Evolutionary conservation across 2,329 filamentous ascomycete genomes (phyloP), one percentile per base, ranked within the genome.

Genomic region (Colletotrichum liriopes): DNA sequence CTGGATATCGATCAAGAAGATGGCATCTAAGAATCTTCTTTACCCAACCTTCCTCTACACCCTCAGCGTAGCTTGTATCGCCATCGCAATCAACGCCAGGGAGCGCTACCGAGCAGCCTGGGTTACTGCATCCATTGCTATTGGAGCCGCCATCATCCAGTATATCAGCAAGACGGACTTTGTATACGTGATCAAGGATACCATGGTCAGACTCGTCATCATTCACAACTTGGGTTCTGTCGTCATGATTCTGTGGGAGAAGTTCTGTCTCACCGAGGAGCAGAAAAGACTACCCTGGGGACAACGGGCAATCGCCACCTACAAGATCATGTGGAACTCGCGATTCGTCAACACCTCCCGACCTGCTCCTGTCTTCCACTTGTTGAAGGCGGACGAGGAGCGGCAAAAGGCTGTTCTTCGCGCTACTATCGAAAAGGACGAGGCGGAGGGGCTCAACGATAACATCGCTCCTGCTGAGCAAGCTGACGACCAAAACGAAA

Each of bases 271-370:
- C n/a, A 71, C 68, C 7, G 65, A 68, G 16, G 65, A 71, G 35
- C 68, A 71, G 37, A 68, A 58, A 58, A 43, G 5, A n/a, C 58
- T 68, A 18, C 35, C 58, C 0, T 70, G 70, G 70, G 20, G n/a
- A 6, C 16, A 16, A 6, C 65, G 67, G 4, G 32, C 47, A 8
- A 20, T 59, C 18, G 59, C 45, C 4, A 72, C 60, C 0, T 72
- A 72, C 26, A 72, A 72, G 47, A 32, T 60, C 16, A 29, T 55
- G 54, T 72, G 65, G 65, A 72, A 72, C 29, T 61, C 51, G 5
- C 59, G 70, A 1, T 72, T 64, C 26, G 54, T 72, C 60, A 45
- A 54, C 5, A 72, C 70, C 8, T 9, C 43, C 29, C 67, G 67
- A 6, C 65, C 55, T 6, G 70, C 70, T 9, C 70, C 70, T 5